Conservation (phyloP, 2,329 filamentous ascomycete species). For the Talaromyces sp. region DNA sequence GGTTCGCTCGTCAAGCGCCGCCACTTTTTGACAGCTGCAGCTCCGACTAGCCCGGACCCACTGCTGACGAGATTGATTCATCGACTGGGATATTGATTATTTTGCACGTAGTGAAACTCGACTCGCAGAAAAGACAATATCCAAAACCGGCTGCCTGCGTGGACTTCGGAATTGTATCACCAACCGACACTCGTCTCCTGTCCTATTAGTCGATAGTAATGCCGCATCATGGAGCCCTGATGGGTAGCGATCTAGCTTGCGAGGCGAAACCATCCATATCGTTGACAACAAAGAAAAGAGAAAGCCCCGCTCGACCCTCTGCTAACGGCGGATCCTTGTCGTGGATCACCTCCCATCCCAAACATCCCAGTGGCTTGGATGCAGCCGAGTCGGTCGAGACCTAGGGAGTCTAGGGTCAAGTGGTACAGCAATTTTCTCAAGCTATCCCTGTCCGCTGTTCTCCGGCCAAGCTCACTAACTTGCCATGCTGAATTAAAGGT, state of each 20-base stretch:
- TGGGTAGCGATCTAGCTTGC: background rate
- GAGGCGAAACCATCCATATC: too few species aligned
- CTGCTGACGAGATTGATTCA: too few species aligned
- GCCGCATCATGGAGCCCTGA: background rate
- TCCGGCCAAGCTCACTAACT: constrained; percentile 1
- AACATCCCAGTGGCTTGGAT: constrained; percentile 11
- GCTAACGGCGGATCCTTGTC: background rate
- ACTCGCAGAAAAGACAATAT: too few species aligned
- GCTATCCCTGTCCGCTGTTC: background rate
- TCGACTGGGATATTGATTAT: too few species aligned
- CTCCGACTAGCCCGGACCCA: background rate
- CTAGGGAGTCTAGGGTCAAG: background rate
- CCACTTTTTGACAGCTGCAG: constrained; percentile 3
- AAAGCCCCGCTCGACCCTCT: background rate
- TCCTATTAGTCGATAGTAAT: too few species aligned
- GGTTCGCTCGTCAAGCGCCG: background rate
- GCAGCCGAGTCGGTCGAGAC: constrained; percentile 12
- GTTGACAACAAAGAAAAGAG: background rate
- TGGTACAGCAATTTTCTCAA: background rate
- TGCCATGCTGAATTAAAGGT: constrained; percentile 1
- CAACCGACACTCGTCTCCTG: background rate
- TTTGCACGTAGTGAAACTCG: too few species aligned
- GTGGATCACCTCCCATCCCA: background rate
- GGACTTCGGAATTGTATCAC: background rate
- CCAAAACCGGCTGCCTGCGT: background rate